phyloP scores from a whole-genome alignment of 371 early-diverging fungal species.

The Mucor racemosus region DNA sequence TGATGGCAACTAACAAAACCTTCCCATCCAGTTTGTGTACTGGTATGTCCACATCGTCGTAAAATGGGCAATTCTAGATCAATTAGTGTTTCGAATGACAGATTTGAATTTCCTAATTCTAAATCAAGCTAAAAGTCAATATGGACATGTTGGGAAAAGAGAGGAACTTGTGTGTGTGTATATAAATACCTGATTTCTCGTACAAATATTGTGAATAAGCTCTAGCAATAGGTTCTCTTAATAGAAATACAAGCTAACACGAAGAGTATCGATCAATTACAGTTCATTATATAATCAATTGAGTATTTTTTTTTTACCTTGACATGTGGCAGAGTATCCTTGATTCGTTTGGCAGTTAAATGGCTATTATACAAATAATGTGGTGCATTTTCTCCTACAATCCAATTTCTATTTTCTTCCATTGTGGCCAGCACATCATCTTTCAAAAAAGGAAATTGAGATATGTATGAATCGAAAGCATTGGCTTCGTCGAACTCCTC shows the following conservation, averaged over 20 bases:
- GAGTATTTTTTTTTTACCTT: conserved; percentile 27
- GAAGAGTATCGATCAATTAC: neutral
- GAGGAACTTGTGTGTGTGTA: no score
- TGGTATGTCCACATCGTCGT: conserved; percentile 48
- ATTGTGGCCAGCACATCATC: conserved; percentile 16
- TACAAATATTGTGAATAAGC: conserved; percentile 58
- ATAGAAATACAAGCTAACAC: conserved; percentile 53
- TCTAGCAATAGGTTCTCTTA: conserved; percentile 61
- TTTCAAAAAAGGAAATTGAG: conserved; percentile 39
- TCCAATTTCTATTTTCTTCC: conserved; percentile 22
- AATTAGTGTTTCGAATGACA: conserved; percentile 42
- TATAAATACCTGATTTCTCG: conserved; percentile 28
- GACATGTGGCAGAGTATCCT: conserved; percentile 43
- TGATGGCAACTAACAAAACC: conserved; percentile 46
- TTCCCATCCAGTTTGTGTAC: conserved; percentile 46
- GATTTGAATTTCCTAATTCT: conserved; percentile 7
- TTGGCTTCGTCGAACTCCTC: conserved; percentile 30
- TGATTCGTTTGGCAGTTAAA: conserved; percentile 41
- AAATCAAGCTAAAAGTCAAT: neutral
- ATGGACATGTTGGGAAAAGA: neutral
- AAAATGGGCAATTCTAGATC: conserved; percentile 46
- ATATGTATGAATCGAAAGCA: conserved; percentile 46
- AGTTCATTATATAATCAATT: neutral
- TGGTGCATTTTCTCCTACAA: conserved; percentile 49
- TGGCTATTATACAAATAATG: conserved; percentile 47